Evolutionary conservation across 306 rosid genomes (phyloP), one percentile per base, ranked within the genome.

Genomic region (Carpinus viminea): DNA sequence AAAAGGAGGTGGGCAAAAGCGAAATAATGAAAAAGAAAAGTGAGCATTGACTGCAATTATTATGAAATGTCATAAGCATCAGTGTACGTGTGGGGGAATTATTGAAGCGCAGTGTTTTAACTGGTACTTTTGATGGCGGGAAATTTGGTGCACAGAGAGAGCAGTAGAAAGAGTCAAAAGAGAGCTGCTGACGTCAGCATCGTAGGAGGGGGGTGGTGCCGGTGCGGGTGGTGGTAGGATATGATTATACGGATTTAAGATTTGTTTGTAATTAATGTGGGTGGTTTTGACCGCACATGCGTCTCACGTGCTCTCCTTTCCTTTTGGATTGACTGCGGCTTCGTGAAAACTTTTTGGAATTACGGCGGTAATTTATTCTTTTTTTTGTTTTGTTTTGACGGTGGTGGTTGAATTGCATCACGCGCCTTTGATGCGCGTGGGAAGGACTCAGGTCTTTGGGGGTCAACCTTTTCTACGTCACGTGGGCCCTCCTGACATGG

Each of bases 161-260:
- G 26, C 26, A 24, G 26, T 24, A 24, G 26, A 24, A 24, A 24
- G 45, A 41, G 45, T 41, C 5, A 41, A 41, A 41, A 41, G 45
- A 31, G 2, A 31, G 34, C 34, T 31, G 13, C 47, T 52, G 72
- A 68, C 53, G 52, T 61, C 81, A 43, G 59, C 75, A 34, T 12
- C 43, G 75, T 43, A 31, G 54, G 18, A 20, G 52, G 56, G 26
- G 1, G 26, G 26, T 24, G 26, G 26, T 24, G 26, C 26, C 21
- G 54, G 56, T 7, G 45, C 45, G 45, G 28, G 1, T 2, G 66
- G 51, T 12, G 45, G 57, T 8, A 20, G 9, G n/a, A 46, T 46
- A 46, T 73, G 31, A 77, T 82, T 38, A 73, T 73, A 55, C 74
- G 51, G 79, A 77, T 77, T 24, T 24, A 24, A 24, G 26, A 24